Evolutionary conservation across 495 filamentous ascomycete genomes (phyloP), one percentile per base, ranked within the genome.

Genomic region (Podospora didyma): DNA sequence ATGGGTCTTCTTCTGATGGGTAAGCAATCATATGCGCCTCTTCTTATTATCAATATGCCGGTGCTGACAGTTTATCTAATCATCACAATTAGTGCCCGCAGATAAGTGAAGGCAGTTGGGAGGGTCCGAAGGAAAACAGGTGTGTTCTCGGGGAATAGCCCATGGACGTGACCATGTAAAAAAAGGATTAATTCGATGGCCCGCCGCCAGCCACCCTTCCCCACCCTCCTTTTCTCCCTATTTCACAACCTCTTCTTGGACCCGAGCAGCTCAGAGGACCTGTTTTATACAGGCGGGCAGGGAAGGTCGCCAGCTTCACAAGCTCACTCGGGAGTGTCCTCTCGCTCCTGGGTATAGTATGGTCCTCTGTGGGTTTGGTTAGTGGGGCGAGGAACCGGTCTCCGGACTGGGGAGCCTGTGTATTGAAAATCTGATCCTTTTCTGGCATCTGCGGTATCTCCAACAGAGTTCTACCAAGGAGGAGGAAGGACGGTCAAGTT

Each of bases 361-460:
- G 44, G 44, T 19, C n/a, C 9, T n/a, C 12, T 46, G 44, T 22
- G 44, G 5, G 2, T n/a, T 22, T 46, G 44, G 44, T 22, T 46
- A 22, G 44, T 19, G 7, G n/a, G 44, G 44, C 44, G 16, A 20
- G 2, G 17, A 46, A 20, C 44, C 19, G 20, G 16, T 19, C 44
- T 46, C 3, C 20, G 21, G 20, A 22, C 44, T 46, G 44, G 44
- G 44, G 44, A 46, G 44, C 47, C 21, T n/a, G 47, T n/a, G 17
- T 31, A 19, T 31, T 7, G 49, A 39, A 51, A 51, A 49, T 51
- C 49, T 31, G 49, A 39, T 28, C 49, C 49, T 14, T 31, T 49
- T 49, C 47, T 49, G 47, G 23, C 20, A 10, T 51, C 49, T 51
- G 49, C 34, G 31, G 49, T 28, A 51, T 9, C 49, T 31, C 49